Evolutionary conservation across 106 monocot species (phyloP), one percentile per base, ranked within the genome.

Genomic region (Dactylorhiza incarnata): DNA sequence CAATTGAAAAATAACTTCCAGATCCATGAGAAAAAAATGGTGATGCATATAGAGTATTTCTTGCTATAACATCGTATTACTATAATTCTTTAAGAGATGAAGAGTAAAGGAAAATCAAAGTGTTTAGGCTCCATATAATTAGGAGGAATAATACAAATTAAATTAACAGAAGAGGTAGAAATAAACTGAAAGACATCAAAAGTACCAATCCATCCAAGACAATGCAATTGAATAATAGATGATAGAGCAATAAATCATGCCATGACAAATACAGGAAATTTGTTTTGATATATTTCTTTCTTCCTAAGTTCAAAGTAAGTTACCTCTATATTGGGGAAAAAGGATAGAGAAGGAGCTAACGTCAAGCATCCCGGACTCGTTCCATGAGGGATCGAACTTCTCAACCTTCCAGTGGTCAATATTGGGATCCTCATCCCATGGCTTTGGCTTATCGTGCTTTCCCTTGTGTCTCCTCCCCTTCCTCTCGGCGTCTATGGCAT

Each of bases 381-480:
- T 99, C 91, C 97, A 99, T 0, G 89, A 87, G 44, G 97, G 89
- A 68, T 99, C 97, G 75, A 99, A 99, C 83, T 94, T 94, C 52
- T 94, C 94, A 16, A 99, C 45, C 86, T 80, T 99, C 97, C 94
- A 99, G 46, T 58, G 97, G 71, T 99, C 97, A 74, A 99, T 91
- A 80, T 89, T 99, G 43, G 97, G 97, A 75, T 99, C 93, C 2
- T 96, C 96, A 75, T 99, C 97, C 97, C 97, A 99, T 45, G 97
- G 97, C 83, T 99, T 99, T 17, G 94, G 94, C 80, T 99, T 99
- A 83, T 99, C 93, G 78, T 94, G 97, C 89, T 99, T 99, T 80
- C 97, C 97, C 85, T 94, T 99, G 75, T 93, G 82, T 85, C 68
- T 86, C 45, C 54, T 74, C 45, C 72, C 49, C 75, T 55, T 44